Evolutionary conservation across 768 basidiomycete genomes (phyloP), one percentile per base, ranked within the genome.

Genomic region (Dioszegia hungarica): DNA sequence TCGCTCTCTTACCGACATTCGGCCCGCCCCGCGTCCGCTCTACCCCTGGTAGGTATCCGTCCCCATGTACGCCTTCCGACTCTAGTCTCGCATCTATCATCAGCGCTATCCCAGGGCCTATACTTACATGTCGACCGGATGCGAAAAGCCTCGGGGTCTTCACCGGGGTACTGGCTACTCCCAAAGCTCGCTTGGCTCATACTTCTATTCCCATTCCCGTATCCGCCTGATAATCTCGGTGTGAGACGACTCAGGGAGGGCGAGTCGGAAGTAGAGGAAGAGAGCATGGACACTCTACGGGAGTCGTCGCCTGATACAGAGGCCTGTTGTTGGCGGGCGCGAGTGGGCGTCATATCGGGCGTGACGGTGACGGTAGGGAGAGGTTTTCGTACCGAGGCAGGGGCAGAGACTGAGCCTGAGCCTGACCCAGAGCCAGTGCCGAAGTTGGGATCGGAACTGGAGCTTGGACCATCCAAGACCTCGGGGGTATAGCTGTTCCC

Each of bases 31-130:
- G 82, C 25, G 93, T 98, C 34, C 90, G 85, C 77, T 98, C 94
- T 6, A 94, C 82, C 34, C 94, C 94, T 63, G 94, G 91, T 66
- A 90, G 88, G 76, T 85, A 90, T 0, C 94, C 94, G 71, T 98
- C 94, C 2, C 93, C 92, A 70, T 84, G 87, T 34, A 97, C 93
- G n/a, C 94, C 94, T 39, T 82, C 82, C 10, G 82, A 78, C 46
- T 97, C 90, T n/a, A 98, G 81, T 61, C 88, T 83, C 0, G 92
- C 94, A 72, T 97, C 74, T 75, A 11, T 3, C 14, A 33, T 28
- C 22, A 46, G 40, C 38, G 20, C 24, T 22, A 11, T 12, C 15
- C 25, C 5, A 3, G 25, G 31, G 20, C 31, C 9, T n/a, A 10
- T 19, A 69, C 74, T 62, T 51, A 75, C 74, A 77, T 3, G 76